These are phyloP conservation scores for Aureobasidium musti DNA, from an alignment of 2,329 filamentous ascomycete genomes.

Conservation along the genomic window DNA sequence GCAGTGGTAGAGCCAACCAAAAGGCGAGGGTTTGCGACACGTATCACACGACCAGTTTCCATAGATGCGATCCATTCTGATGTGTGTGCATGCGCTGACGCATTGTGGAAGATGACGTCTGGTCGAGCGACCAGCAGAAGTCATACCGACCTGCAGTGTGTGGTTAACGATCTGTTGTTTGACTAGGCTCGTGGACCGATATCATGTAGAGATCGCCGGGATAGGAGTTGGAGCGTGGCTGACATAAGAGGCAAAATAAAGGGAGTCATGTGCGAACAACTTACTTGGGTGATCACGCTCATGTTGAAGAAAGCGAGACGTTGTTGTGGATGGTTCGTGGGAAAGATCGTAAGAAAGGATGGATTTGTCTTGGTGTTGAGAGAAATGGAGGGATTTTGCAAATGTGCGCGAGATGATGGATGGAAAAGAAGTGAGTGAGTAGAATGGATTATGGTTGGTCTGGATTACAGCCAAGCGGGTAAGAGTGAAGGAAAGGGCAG, in stretches of 20 bases:
- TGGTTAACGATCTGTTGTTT: background rate
- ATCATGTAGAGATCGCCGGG: background rate
- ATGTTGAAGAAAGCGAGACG: constrained; percentile 5
- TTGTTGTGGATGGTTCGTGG: background rate
- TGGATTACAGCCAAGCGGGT: background rate
- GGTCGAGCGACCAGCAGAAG: background rate
- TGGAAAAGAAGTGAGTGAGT: constrained; percentile 2
- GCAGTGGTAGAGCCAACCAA: constrained; percentile 76
- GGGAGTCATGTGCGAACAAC: background rate
- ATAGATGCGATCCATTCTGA: constrained; percentile 67
- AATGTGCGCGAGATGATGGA: background rate
- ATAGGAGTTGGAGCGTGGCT: too few species aligned
- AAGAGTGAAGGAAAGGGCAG: constrained; percentile 19
- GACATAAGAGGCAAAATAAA: background rate
- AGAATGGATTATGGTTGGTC: background rate
- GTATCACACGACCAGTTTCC: constrained; percentile 57
- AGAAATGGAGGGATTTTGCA: constrained; percentile 1
- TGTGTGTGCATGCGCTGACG: constrained; percentile 61
- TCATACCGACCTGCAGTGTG: background rate
- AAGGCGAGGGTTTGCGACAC: constrained; percentile 58
- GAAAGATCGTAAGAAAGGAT: background rate
- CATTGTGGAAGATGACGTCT: constrained; percentile 11
- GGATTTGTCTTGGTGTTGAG: background rate
- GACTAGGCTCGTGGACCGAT: too few species aligned
- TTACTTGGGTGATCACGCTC: constrained; percentile 18